Conservation (phyloP, 208 protist species). For the Leishmania tropica region DNA sequence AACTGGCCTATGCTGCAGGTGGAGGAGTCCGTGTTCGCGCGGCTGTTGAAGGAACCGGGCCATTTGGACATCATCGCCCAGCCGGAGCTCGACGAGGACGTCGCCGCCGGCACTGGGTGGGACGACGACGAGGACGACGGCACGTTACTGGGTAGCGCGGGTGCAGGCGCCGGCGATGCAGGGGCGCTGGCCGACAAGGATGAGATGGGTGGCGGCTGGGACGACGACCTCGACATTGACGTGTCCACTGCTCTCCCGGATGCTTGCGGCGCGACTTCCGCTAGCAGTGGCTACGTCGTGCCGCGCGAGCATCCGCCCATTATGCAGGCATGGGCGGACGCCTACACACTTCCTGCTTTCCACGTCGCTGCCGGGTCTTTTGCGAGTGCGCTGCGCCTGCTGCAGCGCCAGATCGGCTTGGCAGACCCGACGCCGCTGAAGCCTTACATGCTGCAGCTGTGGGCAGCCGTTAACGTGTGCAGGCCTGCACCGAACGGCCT, state of each 20-base stretch:
- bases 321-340: constrained; percentile 81
- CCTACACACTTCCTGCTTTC: constrained; percentile 86
- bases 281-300: constrained; percentile 36
- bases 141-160: constrained; percentile 9
- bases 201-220: constrained; percentile 59
- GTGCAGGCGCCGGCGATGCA: constrained; percentile 16
- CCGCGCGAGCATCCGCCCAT: constrained; percentile 61
- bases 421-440: constrained; percentile 91
- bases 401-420: constrained; percentile 92
- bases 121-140: constrained; percentile 55
- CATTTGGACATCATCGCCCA: constrained; percentile 46
- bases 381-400: constrained; percentile 89
- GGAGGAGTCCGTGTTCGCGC: constrained; percentile 77
- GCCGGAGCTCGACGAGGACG: constrained; percentile 32
- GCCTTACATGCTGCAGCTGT: constrained; percentile 88
- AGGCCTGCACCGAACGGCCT: constrained; percentile 46
- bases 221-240: constrained; percentile 83
- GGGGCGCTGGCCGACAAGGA: not conserved
- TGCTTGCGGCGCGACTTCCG: constrained; percentile 4
- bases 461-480: constrained; percentile 64
- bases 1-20: constrained; percentile 89
- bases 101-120: constrained; percentile 48
- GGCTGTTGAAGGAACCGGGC: constrained; percentile 69
- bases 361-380: constrained; percentile 97
- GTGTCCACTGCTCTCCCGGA: constrained; percentile 30